These are phyloP conservation scores for Candida labiduridarum DNA, from an alignment of 1,139 yeast genomes.

Conservation along the genomic window DNA sequence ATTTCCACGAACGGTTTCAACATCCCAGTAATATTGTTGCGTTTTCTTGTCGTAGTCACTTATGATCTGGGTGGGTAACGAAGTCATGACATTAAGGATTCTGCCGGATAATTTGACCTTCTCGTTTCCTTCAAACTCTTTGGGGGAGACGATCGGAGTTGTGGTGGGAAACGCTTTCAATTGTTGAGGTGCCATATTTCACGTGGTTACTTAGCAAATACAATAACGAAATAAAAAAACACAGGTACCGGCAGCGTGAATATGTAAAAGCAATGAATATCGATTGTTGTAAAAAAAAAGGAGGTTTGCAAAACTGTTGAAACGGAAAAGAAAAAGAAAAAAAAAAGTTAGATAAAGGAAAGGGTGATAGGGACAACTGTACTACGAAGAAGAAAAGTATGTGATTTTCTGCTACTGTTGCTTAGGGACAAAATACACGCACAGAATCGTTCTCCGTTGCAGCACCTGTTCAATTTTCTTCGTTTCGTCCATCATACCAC, in stretches of 20 bases:
- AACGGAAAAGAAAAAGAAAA: background rate
- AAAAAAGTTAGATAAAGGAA: background rate
- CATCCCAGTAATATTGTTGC: constrained; percentile 48
- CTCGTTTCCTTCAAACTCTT: constrained; percentile 27
- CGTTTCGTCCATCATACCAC: no score
- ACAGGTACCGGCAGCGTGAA: background rate
- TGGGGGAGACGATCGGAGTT: constrained; percentile 29
- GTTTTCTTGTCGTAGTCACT: constrained; percentile 31
- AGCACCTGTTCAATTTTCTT: no score
- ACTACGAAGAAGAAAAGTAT: background rate
- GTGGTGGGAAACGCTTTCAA: constrained; percentile 9
- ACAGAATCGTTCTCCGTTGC: no score
- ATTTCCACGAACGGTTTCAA: constrained; percentile 75
- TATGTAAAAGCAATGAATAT: background rate
- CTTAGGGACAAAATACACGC: no score
- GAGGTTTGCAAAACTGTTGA: background rate
- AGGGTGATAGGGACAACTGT: background rate
- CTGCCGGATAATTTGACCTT: constrained; percentile 57
- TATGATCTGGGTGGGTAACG: constrained; percentile 63
- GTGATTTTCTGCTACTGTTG: background rate
- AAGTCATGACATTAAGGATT: constrained; percentile 67
- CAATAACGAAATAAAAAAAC: background rate
- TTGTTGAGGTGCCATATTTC: constrained; percentile 5
- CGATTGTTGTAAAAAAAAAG: constrained; percentile 1
- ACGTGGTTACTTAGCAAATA: background rate